Evolutionary conservation across 2,329 filamentous ascomycete species (phyloP), one percentile per base, ranked within the genome.

Genomic region (Pseudogymnoascus sp.): DNA sequence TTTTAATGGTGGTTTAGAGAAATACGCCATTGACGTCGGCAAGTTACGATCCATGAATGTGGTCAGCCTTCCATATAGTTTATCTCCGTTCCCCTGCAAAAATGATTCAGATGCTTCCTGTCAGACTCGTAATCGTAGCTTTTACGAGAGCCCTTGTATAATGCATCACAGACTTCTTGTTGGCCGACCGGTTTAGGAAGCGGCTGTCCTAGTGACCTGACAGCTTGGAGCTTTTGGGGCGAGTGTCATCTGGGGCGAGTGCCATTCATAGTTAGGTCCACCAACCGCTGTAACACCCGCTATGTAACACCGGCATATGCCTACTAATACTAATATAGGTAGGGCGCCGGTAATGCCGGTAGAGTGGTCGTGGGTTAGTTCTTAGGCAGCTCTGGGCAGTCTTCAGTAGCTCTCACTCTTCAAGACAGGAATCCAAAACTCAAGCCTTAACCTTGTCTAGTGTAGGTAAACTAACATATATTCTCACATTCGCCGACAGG

Each of bases 291-390:
- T 18, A 56, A 34, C 23, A 53, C 12, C 43, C 43, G 12, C 43
- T n/a, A 46, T 46, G 43, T 25, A 28, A 49, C 46, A 5, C 46
- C 25, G 49, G 49, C 9, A 56, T 2, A 31, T 34, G 4, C 49
- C n/a, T 12, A 56, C 49, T 56, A 56, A 12, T 18, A 34, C 49
- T 56, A 16, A 34, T 56, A 56, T 56, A 56, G 25, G 16, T 56
- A 34, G 49, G 49, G n/a, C 49, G 49, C 49, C 28, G 49, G 49
- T 56, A 56, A 56, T 34, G 49, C 25, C 49, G 7, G 28, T 31
- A 16, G 25, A 46, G n/a, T 34, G 28, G 49, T 34, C 34, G 8
- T 1, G 49, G 6, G n/a, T 46, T 46, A 46, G 42, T 34, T 56
- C 9, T 31, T 31, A 8, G 28, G 28, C 49, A 34, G 49, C 25